Evolutionary conservation across 2,329 filamentous ascomycete genomes (phyloP), one percentile per base, ranked within the genome.

Genomic region (Rhynchosporium secalis): DNA sequence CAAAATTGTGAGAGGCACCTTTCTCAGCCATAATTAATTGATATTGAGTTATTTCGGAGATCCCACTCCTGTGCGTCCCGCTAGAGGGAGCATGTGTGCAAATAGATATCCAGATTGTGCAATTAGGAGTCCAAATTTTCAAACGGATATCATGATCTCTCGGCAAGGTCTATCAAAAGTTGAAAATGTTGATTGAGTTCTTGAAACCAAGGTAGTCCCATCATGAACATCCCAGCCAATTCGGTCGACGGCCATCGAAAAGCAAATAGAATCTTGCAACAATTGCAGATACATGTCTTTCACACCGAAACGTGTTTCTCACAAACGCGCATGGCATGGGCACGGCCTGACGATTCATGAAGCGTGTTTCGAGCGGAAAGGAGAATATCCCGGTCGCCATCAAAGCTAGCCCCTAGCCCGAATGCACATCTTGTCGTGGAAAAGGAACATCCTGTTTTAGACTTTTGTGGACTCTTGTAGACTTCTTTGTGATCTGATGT

Each of bases 221-320:
- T 31, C 8, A 49, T 9, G 26, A 41, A 10, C 15, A 28, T 26
- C 43, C 36, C 26, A 10, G n/a, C 33, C 28, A 10, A 20, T 13
- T 20, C 9, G 29, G 33, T 10, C 33, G 33, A 10, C 51, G 28
- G 15, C 51, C 51, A 54, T 20, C 33, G 51, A 26, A 3, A 29
- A 20, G 13, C 51, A 54, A 41, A 12, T 10, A 20, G 20, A 29
- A 15, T 54, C 31, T 20, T 38, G 33, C 33, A 54, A 41, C 33
- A 9, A n/a, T 52, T 15, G n/a, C 36, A 54, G 36, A 54, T 54
- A 52, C 51, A 54, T 10, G n/a, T 28, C 51, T 40, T 41, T 28
- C 28, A 28, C n/a, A 28, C 40, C 40, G 51, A 54, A 54, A 54
- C 51, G 36, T 28, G 51, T 54, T 54, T 54, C 51, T 54, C 51